Evolutionary conservation across 352 stramenopile species (phyloP).

Genomic region (Globisporangium uncinulatum): DNA sequence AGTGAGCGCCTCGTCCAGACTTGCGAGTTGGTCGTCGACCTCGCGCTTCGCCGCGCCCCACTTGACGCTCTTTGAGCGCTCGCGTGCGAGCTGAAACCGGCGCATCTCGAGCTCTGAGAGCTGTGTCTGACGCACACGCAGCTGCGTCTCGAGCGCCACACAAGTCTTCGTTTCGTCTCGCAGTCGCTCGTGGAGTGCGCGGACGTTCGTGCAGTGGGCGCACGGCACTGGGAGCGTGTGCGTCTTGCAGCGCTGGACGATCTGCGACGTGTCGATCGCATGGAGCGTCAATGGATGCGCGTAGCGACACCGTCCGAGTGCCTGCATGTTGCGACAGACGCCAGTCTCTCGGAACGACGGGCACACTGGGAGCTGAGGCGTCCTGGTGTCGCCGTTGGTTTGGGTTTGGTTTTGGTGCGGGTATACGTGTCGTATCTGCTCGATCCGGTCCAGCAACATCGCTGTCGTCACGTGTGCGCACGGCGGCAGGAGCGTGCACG

Average conservation of each 20-base stretch:
- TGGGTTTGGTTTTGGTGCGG: constrained; percentile 17
- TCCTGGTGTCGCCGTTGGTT: constrained; percentile 5
- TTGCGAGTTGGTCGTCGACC: constrained; percentile 30
- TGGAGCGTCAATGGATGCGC: constrained; percentile 47
- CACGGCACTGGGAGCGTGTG: constrained; percentile 41
- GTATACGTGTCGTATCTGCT: constrained; percentile 43
- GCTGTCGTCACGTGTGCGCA: constrained; percentile 49
- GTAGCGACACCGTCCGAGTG: constrained; percentile 56
- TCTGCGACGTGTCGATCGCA: constrained; percentile 38
- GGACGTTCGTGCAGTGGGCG: constrained; percentile 44
- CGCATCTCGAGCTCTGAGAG: constrained; percentile 43
- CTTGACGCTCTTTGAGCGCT: constrained; percentile 36
- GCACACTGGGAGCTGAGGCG: constrained; percentile 19
- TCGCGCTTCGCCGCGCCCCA: constrained; percentile 54
- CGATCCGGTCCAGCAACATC: constrained; percentile 37
- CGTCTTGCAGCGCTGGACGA: constrained; percentile 29
- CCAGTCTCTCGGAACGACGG: constrained; percentile 40
- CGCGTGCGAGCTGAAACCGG: constrained; percentile 36
- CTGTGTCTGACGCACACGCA: constrained; percentile 24
- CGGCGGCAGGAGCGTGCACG: constrained; percentile 62
- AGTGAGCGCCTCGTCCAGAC: constrained; percentile 23
- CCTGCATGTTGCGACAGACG: constrained; percentile 55
- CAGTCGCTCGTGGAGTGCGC: constrained; percentile 18
- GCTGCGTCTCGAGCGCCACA: constrained; percentile 25
- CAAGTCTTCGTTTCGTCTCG: constrained; percentile 16